Conservation (phyloP, 1,284 basidiomycete species). For the Mycena sp. region DNA sequence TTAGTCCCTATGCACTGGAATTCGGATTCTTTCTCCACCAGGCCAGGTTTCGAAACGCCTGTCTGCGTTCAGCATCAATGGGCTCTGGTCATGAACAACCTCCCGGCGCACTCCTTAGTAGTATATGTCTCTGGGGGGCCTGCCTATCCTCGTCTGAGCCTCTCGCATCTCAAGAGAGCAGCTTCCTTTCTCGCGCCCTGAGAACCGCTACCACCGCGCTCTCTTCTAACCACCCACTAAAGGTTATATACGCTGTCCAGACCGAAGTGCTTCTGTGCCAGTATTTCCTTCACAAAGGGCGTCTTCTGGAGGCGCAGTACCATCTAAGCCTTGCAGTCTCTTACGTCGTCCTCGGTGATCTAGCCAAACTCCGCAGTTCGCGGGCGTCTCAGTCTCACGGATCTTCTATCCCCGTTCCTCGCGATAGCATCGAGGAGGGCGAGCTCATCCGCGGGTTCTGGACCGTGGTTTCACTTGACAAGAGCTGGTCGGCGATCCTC, state of each 20-base stretch:
- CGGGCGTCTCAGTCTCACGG: conserved; percentile 41
- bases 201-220: conserved; percentile 50
- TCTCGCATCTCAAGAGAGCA: conserved; percentile 38
- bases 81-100: conserved; percentile 45
- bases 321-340: conserved; percentile 52
- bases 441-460: conserved; percentile 68
- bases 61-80: conserved; percentile 1
- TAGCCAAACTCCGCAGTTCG: conserved; percentile 49
- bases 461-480: conserved; percentile 61
- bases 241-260: conserved; percentile 61
- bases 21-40: conserved; percentile 60
- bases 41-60: conserved; percentile 44
- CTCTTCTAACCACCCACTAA: conserved; percentile 48
- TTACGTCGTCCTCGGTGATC: conserved; percentile 50
- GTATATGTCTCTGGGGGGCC: conserved; percentile 60
- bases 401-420: conserved; percentile 39
- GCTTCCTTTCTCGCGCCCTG: conserved; percentile 55
- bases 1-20: conserved; percentile 28
- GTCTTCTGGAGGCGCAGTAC: conserved; percentile 55
- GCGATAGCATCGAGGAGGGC: conserved; percentile 56
- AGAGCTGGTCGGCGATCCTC: conserved; percentile 56
- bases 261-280: conserved; percentile 63
- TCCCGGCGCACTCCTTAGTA: conserved; percentile 52
- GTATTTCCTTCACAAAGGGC: conserved; percentile 60
- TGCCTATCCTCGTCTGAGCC: conserved; percentile 49